Evolutionary conservation across 1,284 basidiomycete species (phyloP).

Genomic region (Tausonia pullulans): DNA sequence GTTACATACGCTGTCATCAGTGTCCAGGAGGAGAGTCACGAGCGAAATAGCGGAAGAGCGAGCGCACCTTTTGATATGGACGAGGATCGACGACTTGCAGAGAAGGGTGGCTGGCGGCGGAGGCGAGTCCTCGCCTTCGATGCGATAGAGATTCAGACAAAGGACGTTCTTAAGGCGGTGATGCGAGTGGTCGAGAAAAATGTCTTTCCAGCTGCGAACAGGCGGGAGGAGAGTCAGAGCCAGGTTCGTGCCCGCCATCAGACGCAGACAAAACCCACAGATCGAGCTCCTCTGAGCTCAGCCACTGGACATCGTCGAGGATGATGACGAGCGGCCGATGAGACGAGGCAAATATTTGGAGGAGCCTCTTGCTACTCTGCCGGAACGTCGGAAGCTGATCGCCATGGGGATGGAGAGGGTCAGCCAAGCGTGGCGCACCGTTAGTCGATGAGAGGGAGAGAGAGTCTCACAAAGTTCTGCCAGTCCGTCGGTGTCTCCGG

Average conservation of each 20-base stretch:
- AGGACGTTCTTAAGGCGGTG: conserved; percentile 22
- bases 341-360: conserved; percentile 28
- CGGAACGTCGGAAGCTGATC: neutral
- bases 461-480: conserved; percentile 20
- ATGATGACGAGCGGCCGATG: conserved; percentile 27
- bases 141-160: conserved; percentile 24
- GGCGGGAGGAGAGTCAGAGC: neutral
- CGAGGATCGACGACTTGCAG: neutral
- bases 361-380: conserved; percentile 18
- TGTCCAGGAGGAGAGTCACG: too few species aligned
- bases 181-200: conserved; percentile 18
- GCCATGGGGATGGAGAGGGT: too few species aligned
- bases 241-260: neutral
- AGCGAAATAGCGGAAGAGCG: neutral
- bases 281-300: conserved; percentile 23
- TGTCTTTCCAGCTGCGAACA: conserved; percentile 19
- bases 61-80: neutral
- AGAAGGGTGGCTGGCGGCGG: neutral
- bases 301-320: conserved; percentile 31
- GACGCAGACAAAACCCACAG: conserved; percentile 17
- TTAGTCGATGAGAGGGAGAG: neutral
- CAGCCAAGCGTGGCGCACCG: neutral
- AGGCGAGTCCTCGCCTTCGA: conserved; percentile 8
- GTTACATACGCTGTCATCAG: too few species aligned
- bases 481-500: conserved; percentile 15